These are phyloP conservation scores for Conidiobolus coronatus DNA, from an alignment of 371 early-diverging fungal genomes.

Conservation along the genomic window DNA sequence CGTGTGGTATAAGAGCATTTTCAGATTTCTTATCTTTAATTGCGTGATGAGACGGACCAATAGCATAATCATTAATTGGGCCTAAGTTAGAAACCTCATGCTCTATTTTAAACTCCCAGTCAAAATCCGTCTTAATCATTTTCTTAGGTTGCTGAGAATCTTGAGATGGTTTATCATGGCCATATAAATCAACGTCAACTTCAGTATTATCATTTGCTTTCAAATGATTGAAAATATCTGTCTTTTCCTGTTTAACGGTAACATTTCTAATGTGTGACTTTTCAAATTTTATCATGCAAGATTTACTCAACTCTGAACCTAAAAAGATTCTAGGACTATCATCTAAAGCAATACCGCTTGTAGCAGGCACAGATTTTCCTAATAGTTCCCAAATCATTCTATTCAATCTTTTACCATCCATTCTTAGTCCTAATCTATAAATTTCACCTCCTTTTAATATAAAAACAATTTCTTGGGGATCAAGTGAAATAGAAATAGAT, in stretches of 20 bases:
- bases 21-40: too few species aligned
- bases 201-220: too few species aligned
- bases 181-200: too few species aligned
- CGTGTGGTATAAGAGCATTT: constrained; percentile 12
- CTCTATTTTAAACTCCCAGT: neutral
- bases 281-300: too few species aligned
- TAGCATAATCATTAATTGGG: neutral
- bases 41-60: neutral
- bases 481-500: constrained; percentile 21
- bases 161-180: too few species aligned
- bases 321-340: too few species aligned
- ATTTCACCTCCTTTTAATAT: constrained; percentile 42
- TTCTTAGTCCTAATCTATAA: constrained; percentile 35
- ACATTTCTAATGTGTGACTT: too few species aligned
- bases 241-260: too few species aligned
- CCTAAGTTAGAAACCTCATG: neutral
- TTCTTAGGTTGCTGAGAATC: neutral
- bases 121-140: constrained; percentile 4
- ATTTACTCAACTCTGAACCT: too few species aligned
- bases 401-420: constrained; percentile 22
- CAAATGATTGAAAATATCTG: too few species aligned
- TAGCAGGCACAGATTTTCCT: neutral
- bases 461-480: constrained; percentile 22
- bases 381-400: neutral
- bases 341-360: too few species aligned